A percentile compares a stretch with the other conserved stretches of the same genome.
Conservation (phyloP, 306 rosid species). For the Fagus sylvatica region DNA sequence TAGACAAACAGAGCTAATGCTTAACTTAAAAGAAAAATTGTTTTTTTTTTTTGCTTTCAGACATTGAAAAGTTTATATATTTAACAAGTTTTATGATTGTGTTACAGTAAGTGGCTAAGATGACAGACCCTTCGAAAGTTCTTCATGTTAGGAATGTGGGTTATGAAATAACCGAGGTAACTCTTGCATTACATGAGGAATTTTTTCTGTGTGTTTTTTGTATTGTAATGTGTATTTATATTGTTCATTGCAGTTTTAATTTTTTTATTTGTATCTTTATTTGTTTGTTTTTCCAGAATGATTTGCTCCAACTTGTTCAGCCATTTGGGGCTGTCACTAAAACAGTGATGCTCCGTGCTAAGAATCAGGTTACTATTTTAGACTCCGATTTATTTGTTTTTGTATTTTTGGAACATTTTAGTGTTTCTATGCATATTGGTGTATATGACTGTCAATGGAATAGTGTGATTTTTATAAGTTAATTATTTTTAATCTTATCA, state of each 20-base stretch:
- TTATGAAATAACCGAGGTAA: conserved; percentile 12
- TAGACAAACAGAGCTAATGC: neutral
- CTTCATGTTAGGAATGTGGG: conserved; percentile 10
- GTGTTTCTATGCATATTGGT: neutral
- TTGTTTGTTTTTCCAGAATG: neutral
- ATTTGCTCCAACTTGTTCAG: conserved; percentile 7
- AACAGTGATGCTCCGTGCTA: conserved; percentile 8
- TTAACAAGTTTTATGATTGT: neutral
- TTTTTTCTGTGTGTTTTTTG: neutral
- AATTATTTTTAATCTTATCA: neutral
- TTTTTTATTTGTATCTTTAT: neutral
- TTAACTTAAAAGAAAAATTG: neutral
- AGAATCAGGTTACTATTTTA: neutral
- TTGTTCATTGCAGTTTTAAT: neutral
- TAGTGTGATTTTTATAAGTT: neutral
- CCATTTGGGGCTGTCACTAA: conserved; percentile 1
- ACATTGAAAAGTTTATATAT: neutral
- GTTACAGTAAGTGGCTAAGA: neutral
- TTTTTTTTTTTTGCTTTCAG: neutral
- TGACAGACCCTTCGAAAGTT: conserved; percentile 14
- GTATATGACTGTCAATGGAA: neutral
- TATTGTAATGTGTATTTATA: neutral
- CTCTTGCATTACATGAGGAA: neutral
- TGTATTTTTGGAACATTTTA: neutral
- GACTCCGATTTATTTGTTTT: neutral